Conservation (phyloP, 495 filamentous ascomycete genomes). For the Talaromyces wortmannii region DNA sequence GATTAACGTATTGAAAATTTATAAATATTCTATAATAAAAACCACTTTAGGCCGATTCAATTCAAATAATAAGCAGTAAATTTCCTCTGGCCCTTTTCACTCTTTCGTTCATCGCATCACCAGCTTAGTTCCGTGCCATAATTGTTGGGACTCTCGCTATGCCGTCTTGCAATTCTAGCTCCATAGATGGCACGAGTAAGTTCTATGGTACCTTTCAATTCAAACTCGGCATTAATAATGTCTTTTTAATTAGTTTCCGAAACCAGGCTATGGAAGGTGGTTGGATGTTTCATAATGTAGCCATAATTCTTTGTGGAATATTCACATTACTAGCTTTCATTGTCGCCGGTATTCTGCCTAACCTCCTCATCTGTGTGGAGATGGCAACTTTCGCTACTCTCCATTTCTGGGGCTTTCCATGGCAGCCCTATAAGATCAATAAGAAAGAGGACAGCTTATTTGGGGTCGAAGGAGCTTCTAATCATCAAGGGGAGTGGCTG, state of each 20-base stretch:
- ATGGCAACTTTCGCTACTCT: slow-evolving; percentile 66
- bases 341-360: slow-evolving; percentile 54
- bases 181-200: neutral
- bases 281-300: slow-evolving; percentile 11
- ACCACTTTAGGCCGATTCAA: no score
- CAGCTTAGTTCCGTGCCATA: neutral
- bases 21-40: no score
- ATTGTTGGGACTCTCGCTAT: neutral
- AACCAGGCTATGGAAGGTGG: slow-evolving; percentile 11
- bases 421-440: slow-evolving; percentile 51
- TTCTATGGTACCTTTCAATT: neutral
- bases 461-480: slow-evolving; percentile 24
- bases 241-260: slow-evolving; percentile 28
- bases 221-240: neutral
- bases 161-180: neutral
- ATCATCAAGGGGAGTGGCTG: slow-evolving; percentile 47
- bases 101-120: neutral
- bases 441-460: slow-evolving; percentile 11
- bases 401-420: slow-evolving; percentile 69
- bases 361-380: slow-evolving; percentile 62
- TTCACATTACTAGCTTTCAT: slow-evolving; percentile 48
- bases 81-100: neutral
- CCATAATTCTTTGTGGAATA: slow-evolving; percentile 32
- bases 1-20: no score
- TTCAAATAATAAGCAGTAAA: no score